Base-by-base conservation (phyloP, 2,329 filamentous ascomycete species). In the Thelonectria blattea region DNA sequence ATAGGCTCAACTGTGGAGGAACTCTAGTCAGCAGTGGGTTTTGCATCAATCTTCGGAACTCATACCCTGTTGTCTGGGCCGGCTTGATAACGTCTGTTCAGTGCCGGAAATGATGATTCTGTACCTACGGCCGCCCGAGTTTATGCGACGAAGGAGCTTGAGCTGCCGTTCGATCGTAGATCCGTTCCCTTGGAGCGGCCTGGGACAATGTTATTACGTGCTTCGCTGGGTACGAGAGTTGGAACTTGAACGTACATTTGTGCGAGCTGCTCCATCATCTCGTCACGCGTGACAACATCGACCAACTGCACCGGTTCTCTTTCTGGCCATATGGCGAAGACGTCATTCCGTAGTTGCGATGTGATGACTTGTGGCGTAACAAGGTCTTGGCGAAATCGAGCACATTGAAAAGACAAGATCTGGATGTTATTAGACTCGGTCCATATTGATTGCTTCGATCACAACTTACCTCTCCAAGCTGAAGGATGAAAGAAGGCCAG, bases 401-500 rank as follows among this genome's bases (percentile, higher is more conserved):
- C 48, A 47, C 70, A 72, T 52, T 72, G 56, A 0, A 55, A 56
- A 1, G 73, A 74, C 11, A 76, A 60, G 8, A 71, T 65, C 73
- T 74, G 34, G 0, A 8, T 3, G 0, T n/a, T 1, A 22, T 69
- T 49, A 72, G 64, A 14, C n/a, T 20, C 0, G 12, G 2, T 8
- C 17, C 6, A 3, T 32, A 2, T 9, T 5, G n/a, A 42, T n/a
- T 1, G 17, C 1, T 2, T 10, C 3, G 27, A 11, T 4, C 18
- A 4, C 2, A 6, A 11, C 73, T 66, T 50, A 75, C 73, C 41
- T 74, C 69, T 58, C 75, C 72, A 2, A 76, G 66, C 52, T 75
- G 68, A 7, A 62, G 64, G 14, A 69, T 56, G 24, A 74, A 76
- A 1, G 74, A 76, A n/a, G 74, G 74, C 74, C 74, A 76, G 34